phyloP scores from a whole-genome alignment of 371 early-diverging fungal species.

The Mucor lusitanicus region DNA sequence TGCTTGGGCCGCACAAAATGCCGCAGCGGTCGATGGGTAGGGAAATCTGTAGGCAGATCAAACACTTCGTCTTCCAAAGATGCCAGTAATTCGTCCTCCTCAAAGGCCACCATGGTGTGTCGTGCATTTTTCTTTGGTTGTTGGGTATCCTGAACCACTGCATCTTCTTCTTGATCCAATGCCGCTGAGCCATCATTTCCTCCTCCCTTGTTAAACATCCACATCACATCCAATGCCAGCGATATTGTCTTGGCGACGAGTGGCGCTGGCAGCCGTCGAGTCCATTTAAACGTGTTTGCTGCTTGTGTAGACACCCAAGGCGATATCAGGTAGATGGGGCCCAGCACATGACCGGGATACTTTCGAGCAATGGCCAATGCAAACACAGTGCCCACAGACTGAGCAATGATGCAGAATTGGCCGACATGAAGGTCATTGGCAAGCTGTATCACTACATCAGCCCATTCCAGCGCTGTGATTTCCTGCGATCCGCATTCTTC shows the following conservation, averaged over 20 bases:
- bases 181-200: neutral
- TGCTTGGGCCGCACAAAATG: constrained; percentile 52
- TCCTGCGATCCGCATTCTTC: constrained; percentile 42
- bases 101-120: constrained; percentile 24
- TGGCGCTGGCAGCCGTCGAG: constrained; percentile 45
- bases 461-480: constrained; percentile 50
- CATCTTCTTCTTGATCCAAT: neutral
- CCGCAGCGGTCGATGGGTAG: constrained; percentile 47
- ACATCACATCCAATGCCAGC: constrained; percentile 52
- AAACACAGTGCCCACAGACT: constrained; percentile 53
- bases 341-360: constrained; percentile 38
- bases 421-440: constrained; percentile 36
- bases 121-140: neutral
- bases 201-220: constrained; percentile 37
- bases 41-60: constrained; percentile 50
- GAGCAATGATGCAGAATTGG: constrained; percentile 47
- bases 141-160: neutral
- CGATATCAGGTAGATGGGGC: constrained; percentile 47
- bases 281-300: constrained; percentile 57
- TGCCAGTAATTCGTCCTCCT: constrained; percentile 40
- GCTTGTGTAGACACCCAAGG: constrained; percentile 56
- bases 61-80: constrained; percentile 34
- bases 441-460: constrained; percentile 47
- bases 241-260: constrained; percentile 46
- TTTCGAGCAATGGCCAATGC: constrained; percentile 43